Base-by-base conservation (phyloP, 2,329 filamentous ascomycete species). In the Penicillium sp. region DNA sequence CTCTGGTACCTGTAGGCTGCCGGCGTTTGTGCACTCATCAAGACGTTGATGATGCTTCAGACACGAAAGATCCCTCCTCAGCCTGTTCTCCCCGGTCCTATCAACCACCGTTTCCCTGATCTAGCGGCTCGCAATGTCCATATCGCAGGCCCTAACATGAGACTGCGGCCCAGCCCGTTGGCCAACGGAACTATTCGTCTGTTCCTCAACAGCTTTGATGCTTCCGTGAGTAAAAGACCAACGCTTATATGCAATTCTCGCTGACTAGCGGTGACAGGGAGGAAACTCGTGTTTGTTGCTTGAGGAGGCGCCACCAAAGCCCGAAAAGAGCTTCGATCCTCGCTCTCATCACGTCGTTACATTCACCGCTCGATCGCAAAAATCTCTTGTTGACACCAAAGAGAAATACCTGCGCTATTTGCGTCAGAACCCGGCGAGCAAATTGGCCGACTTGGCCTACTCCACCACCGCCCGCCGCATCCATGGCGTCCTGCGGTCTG, bases 201-300 rank as follows among this genome's bases (percentile, higher is more conserved):
- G n/a, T 17, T 46, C 7, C 7, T 46, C n/a, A 48, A 45, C 18
- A 86, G 84, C 61, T 87, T 86, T 55, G 77, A 77, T 47, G 84
- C 84, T 1, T 80, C 83, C 18, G 83, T 83, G 37, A 83, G 83
- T 6, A 45, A n/a, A n/a, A n/a, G n/a, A n/a, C n/a, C n/a, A n/a
- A n/a, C n/a, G n/a, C n/a, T n/a, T n/a, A n/a, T n/a, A n/a, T n/a
- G n/a, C n/a, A n/a, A n/a, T n/a, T n/a, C n/a, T n/a, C n/a, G n/a
- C n/a, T n/a, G n/a, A n/a, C n/a, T n/a, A n/a, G n/a, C n/a, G n/a
- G n/a, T n/a, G n/a, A n/a, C n/a, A n/a, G n/a, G n/a, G n/a, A n/a
- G n/a, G n/a, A n/a, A n/a, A n/a, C n/a, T n/a, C n/a, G n/a, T n/a
- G n/a, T n/a, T n/a, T n/a, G n/a, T n/a, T n/a, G n/a, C n/a, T n/a